Conservation (phyloP, 2,329 filamentous ascomycete species). For the Capronia epimyces region DNA sequence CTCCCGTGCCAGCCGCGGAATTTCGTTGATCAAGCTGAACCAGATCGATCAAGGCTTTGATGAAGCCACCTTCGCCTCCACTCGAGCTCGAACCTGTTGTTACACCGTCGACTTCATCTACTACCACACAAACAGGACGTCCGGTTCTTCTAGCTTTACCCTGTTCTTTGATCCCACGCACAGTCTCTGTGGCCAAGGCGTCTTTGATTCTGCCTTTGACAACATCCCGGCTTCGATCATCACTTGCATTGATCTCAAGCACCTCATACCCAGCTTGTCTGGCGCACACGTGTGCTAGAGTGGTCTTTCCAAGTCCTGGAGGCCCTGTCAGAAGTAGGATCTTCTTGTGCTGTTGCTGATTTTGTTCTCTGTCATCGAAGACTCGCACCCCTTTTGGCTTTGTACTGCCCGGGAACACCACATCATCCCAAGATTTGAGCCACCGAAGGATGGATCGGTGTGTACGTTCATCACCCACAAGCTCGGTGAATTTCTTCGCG, state of each 20-base stretch:
- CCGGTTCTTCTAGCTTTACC: constrained; percentile 62
- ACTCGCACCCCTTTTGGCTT: constrained; percentile 45
- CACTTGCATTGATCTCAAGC: constrained; percentile 95
- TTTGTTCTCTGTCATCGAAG: constrained; percentile 46
- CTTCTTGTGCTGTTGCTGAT: constrained; percentile 76
- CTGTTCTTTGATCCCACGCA: constrained; percentile 57
- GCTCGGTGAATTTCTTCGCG: constrained; percentile 81
- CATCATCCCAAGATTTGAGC: constrained; percentile 88
- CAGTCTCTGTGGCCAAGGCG: constrained; percentile 87
- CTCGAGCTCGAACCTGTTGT: constrained; percentile 68
- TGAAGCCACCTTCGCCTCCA: constrained; percentile 84
- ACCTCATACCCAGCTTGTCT: constrained; percentile 93
- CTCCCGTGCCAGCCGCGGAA: constrained; percentile 34
- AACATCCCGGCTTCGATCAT: constrained; percentile 83
- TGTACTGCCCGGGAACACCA: constrained; percentile 77
- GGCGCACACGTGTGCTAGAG: constrained; percentile 90
- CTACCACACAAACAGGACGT: constrained; percentile 83
- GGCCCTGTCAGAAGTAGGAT: constrained; percentile 86
- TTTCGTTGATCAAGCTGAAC: constrained; percentile 84
- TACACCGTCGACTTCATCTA: constrained; percentile 95
- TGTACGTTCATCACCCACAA: constrained; percentile 90
- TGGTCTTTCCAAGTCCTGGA: constrained; percentile 92
- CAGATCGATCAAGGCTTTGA: constrained; percentile 89
- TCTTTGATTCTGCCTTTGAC: constrained; percentile 89
- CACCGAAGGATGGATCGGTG: constrained; percentile 85